phyloP scores from a whole-genome alignment of 139 green algal genomes.

The Raphidocelis subcapitata region DNA sequence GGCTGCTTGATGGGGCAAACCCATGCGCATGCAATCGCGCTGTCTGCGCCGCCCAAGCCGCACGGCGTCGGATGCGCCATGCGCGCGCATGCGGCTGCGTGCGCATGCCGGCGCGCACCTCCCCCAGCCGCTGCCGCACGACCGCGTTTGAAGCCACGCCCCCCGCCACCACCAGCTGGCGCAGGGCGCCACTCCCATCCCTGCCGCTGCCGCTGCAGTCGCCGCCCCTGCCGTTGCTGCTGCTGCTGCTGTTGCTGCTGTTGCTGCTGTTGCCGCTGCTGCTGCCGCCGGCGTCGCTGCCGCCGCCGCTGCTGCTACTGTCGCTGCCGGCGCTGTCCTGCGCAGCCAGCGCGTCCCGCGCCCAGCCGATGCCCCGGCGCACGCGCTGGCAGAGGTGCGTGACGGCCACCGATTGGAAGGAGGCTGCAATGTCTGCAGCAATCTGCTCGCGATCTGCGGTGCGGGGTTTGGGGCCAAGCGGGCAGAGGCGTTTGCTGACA shows the following conservation, averaged over 20 bases:
- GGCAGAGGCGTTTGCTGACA: background rate
- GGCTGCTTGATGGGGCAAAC: too few species aligned
- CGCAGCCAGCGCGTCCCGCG: conserved; percentile 37
- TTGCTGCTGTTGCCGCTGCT: background rate
- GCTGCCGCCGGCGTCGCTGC: background rate
- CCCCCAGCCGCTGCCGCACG: conserved; percentile 55
- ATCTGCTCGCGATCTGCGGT: conserved; percentile 30
- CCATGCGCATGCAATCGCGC: too few species aligned
- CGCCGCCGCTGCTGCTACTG: background rate
- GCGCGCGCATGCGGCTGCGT: too few species aligned
- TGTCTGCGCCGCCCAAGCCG: too few species aligned
- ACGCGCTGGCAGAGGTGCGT: conserved; percentile 81
- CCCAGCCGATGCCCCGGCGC: conserved; percentile 57
- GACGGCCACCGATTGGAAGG: conserved; percentile 89
- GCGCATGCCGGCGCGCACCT: background rate
- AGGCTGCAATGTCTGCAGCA: conserved; percentile 89
- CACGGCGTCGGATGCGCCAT: too few species aligned
- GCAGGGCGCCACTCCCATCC: conserved; percentile 13
- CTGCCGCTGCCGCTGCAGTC: background rate
- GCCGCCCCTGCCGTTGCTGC: background rate
- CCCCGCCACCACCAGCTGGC: conserved; percentile 88
- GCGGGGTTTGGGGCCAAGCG: background rate
- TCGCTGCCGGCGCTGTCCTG: background rate
- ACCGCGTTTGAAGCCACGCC: conserved; percentile 90
- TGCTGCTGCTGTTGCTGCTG: background rate